phyloP scores from a whole-genome alignment of 805 yeast species.

The Zygosaccharomyces siamensis region DNA sequence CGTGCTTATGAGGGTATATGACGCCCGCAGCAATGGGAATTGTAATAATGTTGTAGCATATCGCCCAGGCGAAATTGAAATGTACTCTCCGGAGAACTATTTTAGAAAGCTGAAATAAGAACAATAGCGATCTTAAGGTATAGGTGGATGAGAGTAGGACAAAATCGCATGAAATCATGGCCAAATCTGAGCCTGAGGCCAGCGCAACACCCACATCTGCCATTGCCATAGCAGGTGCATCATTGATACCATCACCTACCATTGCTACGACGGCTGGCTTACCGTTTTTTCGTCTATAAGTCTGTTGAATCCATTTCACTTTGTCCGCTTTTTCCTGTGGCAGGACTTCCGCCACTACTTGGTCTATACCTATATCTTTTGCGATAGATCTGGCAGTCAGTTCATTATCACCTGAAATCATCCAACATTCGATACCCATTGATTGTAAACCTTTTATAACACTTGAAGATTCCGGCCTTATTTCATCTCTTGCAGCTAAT shows the following conservation, averaged over 20 bases:
- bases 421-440: conserved; percentile 55
- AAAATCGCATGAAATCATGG: conserved; percentile 69
- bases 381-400: conserved; percentile 67
- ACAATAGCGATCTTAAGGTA: conserved; percentile 49
- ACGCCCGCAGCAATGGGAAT: conserved; percentile 67
- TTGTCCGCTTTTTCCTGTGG: conserved; percentile 69
- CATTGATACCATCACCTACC: conserved; percentile 84
- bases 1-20: conserved; percentile 49
- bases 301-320: conserved; percentile 50
- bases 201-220: conserved; percentile 78
- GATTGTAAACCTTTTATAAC: conserved; percentile 43
- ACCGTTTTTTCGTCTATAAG: conserved; percentile 25
- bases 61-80: conserved; percentile 58
- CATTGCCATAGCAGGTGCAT: conserved; percentile 71
- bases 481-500: conserved; percentile 57
- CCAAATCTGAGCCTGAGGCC: conserved; percentile 72
- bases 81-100: conserved; percentile 49
- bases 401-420: conserved; percentile 72
- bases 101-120: conserved; percentile 48
- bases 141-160: conserved; percentile 52
- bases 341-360: conserved; percentile 64
- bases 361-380: conserved; percentile 52
- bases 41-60: conserved; percentile 52
- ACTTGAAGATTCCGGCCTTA: conserved; percentile 51
- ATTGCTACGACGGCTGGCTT: conserved; percentile 48